Percentiles rank a stretch among this genome's conserved stretches.
These are phyloP conservation scores for Curvularia sp. DNA, from an alignment of 2,329 filamentous ascomycete genomes.

Conservation along the genomic window DNA sequence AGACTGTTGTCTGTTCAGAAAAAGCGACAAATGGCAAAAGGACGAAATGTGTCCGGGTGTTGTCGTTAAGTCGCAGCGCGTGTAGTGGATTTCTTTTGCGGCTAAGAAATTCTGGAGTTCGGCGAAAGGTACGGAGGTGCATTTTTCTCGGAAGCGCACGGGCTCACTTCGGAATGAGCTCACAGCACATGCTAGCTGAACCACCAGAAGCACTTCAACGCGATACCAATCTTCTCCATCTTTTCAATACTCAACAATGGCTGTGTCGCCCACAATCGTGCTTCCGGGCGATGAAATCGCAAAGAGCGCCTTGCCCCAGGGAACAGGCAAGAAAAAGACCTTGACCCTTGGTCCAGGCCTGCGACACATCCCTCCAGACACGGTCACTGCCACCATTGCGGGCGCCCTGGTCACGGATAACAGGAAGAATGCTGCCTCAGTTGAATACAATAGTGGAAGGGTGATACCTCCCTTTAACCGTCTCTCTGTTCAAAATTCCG, in stretches of 20 bases:
- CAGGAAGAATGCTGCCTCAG: constrained; percentile 78
- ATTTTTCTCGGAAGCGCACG: constrained; percentile 24
- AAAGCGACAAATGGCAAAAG: neutral
- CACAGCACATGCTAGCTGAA: constrained; percentile 19
- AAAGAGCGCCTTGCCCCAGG: constrained; percentile 69
- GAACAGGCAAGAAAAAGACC: constrained; percentile 67
- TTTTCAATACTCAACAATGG: constrained; percentile 54
- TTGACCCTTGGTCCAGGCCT: constrained; percentile 85
- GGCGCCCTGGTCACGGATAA: constrained; percentile 72
- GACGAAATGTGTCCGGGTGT: constrained; percentile 4
- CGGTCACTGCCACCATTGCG: constrained; percentile 72
- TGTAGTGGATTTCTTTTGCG: constrained; percentile 14
- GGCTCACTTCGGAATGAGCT: constrained; percentile 24
- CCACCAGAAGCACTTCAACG: neutral
- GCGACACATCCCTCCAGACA: constrained; percentile 78
- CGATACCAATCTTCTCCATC: constrained; percentile 7
- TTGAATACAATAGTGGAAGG: constrained; percentile 74
- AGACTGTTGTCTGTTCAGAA: neutral
- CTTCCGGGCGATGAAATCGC: constrained; percentile 83
- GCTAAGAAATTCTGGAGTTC: constrained; percentile 35
- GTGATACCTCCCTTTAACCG: constrained; percentile 56
- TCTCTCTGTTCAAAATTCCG: constrained; percentile 14
- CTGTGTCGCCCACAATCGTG: constrained; percentile 66
- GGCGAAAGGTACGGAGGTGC: constrained; percentile 25
- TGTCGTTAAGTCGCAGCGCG: constrained; percentile 4